Conservation (phyloP, 139 green algal genomes). For the Medakamo hakoo region DNA sequence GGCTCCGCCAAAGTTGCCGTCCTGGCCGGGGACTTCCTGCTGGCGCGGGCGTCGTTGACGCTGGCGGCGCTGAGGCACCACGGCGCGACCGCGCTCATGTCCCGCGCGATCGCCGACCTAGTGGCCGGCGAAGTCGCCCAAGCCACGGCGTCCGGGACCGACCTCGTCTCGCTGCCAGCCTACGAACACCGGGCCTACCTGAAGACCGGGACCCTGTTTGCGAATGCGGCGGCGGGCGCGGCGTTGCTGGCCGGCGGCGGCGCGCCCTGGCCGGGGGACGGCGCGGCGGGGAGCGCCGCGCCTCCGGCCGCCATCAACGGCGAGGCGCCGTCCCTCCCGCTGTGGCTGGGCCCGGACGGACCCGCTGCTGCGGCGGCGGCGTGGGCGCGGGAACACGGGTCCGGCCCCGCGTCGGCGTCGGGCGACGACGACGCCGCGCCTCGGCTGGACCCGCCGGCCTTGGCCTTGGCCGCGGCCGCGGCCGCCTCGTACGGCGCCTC, state of each 20-base stretch:
- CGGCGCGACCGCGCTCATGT: constrained; percentile 78
- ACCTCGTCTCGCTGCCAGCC: constrained; percentile 57
- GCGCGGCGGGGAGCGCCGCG: constrained; percentile 35
- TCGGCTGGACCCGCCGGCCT: not conserved
- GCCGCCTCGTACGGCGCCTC: constrained; percentile 64
- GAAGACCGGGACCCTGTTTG: constrained; percentile 94
- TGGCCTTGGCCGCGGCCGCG: constrained; percentile 12
- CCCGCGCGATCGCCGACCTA: constrained; percentile 82
- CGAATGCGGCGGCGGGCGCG: constrained; percentile 65
- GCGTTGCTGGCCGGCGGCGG: constrained; percentile 60
- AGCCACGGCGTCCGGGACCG: constrained; percentile 60
- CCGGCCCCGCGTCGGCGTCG: constrained; percentile 2
- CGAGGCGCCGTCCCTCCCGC: not conserved
- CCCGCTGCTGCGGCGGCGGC: not conserved
- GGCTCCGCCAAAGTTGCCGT: constrained; percentile 84
- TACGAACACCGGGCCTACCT: constrained; percentile 88
- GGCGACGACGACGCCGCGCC: not conserved
- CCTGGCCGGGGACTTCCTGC: constrained; percentile 92
- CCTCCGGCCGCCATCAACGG: not conserved
- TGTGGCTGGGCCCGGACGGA: not conserved
- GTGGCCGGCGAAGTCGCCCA: constrained; percentile 89
- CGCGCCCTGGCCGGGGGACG: constrained; percentile 15
- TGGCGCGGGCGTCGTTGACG: constrained; percentile 79
- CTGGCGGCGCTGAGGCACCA: constrained; percentile 75
- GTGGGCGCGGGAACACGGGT: constrained; percentile 4